Evolutionary conservation across 164 flowering plant species (phyloP).

Genomic region (Magnolia sinica): DNA sequence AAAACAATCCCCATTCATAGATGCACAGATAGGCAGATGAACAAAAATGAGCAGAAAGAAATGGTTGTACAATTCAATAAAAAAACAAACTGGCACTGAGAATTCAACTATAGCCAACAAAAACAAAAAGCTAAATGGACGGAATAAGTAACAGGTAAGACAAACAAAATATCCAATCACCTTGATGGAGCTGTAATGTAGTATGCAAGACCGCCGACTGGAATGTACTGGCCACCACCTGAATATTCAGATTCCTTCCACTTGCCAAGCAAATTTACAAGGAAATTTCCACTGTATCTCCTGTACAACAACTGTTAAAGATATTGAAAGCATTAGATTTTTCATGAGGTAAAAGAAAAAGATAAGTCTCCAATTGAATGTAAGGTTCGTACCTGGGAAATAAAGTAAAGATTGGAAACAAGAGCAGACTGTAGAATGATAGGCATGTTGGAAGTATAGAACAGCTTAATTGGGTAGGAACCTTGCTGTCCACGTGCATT

Average conservation of each 20-base stretch:
- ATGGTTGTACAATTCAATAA: not conserved
- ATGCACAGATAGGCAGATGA: not conserved
- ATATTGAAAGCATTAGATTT: not conserved
- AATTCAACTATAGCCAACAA: not conserved
- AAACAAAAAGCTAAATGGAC: not conserved
- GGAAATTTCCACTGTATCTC: slow-evolving; percentile 47
- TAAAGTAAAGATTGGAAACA: slow-evolving; percentile 51
- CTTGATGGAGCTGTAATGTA: slow-evolving; percentile 55
- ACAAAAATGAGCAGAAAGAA: not conserved
- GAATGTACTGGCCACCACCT: slow-evolving; percentile 45
- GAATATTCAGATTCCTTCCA: slow-evolving; percentile 57
- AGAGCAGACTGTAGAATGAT: slow-evolving; percentile 58
- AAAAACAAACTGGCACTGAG: not conserved
- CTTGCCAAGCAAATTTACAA: slow-evolving; percentile 49
- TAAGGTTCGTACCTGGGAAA: slow-evolving; percentile 39
- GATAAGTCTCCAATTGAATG: not conserved
- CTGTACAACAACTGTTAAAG: slow-evolving; percentile 42
- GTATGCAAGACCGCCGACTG: slow-evolving; percentile 58
- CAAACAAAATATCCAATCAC: slow-evolving; percentile 14
- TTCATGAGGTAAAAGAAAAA: not conserved
- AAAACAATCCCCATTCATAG: not conserved
- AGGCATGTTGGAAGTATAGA: slow-evolving; percentile 61
- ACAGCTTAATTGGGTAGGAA: slow-evolving; percentile 55
- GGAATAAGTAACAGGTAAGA: too few species aligned
- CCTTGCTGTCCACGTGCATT: slow-evolving; percentile 57